phyloP scores from a whole-genome alignment of 495 filamentous ascomycete genomes.

The Podospora pseudopauciseta region DNA sequence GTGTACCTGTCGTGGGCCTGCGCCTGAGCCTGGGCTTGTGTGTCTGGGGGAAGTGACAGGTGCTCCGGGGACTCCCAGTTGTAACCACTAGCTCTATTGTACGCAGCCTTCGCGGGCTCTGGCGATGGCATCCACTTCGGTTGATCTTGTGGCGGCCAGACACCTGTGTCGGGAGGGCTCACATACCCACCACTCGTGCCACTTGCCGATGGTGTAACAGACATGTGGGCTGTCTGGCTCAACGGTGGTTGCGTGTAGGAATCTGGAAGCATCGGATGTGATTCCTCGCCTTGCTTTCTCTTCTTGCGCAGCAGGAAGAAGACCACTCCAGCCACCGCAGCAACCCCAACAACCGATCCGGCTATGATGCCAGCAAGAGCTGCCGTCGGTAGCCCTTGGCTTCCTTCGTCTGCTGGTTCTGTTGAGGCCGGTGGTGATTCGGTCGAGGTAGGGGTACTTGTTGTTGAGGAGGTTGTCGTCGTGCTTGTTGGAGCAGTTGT shows the following conservation, averaged over 20 bases:
- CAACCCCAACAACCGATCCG: slow-evolving; percentile 25
- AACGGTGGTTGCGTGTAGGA: background rate
- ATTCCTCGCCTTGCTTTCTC: slow-evolving; percentile 28
- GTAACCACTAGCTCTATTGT: slow-evolving; percentile 22
- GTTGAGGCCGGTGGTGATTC: background rate
- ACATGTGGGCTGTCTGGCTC: slow-evolving; percentile 19
- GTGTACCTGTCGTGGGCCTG: background rate
- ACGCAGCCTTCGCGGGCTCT: slow-evolving; percentile 5
- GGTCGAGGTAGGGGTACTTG: slow-evolving; percentile 10
- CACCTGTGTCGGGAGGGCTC: slow-evolving; percentile 13
- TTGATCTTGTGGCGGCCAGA: slow-evolving; percentile 20
- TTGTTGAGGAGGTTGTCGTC: slow-evolving; percentile 2
- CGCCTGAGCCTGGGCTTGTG: background rate
- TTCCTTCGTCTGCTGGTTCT: background rate
- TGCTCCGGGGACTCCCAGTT: slow-evolving; percentile 35
- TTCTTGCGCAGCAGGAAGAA: slow-evolving; percentile 27
- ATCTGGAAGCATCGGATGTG: slow-evolving; percentile 33
- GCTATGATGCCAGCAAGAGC: slow-evolving; percentile 29
- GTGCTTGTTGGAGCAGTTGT: slow-evolving; percentile 7
- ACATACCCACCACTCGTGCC: slow-evolving; percentile 10
- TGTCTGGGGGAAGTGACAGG: slow-evolving; percentile 12
- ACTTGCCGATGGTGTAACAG: slow-evolving; percentile 12
- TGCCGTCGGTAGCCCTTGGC: slow-evolving; percentile 18
- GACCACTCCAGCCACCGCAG: slow-evolving; percentile 18
- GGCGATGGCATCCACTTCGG: slow-evolving; percentile 20